Percentiles rank a stretch among this genome's conserved stretches.
phyloP scores from a whole-genome alignment of 495 filamentous ascomycete species.

The Penicillium pancosmium region DNA sequence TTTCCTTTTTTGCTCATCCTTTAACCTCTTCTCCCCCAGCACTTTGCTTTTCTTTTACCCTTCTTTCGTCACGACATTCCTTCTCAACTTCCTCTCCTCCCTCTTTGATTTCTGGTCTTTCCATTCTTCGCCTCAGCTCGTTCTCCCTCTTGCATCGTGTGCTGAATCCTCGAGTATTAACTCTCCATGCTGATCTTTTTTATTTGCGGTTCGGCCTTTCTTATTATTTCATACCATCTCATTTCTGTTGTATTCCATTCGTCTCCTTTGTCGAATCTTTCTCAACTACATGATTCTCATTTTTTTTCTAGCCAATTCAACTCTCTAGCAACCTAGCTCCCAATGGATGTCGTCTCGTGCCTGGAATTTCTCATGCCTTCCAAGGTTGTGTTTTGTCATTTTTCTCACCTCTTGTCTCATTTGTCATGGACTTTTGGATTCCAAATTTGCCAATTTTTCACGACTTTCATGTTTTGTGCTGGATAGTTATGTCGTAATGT shows the following conservation, averaged over 20 bases:
- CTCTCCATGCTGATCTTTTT: slow-evolving; percentile 28
- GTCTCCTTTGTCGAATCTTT: slow-evolving; percentile 41
- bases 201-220: slow-evolving; percentile 28
- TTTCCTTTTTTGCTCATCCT: slow-evolving; percentile 31
- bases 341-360: slow-evolving; percentile 23
- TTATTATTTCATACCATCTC: slow-evolving; percentile 42
- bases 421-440: background rate
- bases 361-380: background rate
- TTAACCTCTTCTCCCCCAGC: slow-evolving; percentile 11
- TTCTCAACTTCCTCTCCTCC: slow-evolving; percentile 18
- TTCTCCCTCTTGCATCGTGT: slow-evolving; percentile 22
- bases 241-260: slow-evolving; percentile 39
- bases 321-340: slow-evolving; percentile 36
- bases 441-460: background rate
- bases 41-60: slow-evolving; percentile 14
- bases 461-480: background rate
- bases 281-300: slow-evolving; percentile 39
- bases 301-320: slow-evolving; percentile 41
- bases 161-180: slow-evolving; percentile 23
- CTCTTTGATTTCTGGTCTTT: slow-evolving; percentile 24
- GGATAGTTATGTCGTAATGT: slow-evolving; percentile 6
- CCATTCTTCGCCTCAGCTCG: slow-evolving; percentile 13
- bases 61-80: slow-evolving; percentile 23
- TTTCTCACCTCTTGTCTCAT: background rate
- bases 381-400: slow-evolving; percentile 1